Evolutionary conservation across 345 rosid species (phyloP).

Genomic region (Salix exigua): DNA sequence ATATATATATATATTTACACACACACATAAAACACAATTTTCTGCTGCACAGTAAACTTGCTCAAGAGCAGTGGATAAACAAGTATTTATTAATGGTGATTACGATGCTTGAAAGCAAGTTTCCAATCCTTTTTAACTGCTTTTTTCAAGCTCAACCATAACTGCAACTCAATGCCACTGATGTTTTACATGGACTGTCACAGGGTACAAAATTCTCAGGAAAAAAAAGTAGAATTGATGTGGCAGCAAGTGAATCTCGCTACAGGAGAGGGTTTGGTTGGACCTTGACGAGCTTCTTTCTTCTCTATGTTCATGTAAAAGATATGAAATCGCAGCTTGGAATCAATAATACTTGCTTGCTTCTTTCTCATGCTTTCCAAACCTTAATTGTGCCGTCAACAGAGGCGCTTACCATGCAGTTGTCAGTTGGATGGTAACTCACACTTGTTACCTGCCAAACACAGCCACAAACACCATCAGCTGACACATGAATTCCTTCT

Average conservation of each 20-base stretch:
- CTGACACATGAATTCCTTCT: neutral
- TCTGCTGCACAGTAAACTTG: neutral
- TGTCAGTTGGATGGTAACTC: conserved; percentile 85
- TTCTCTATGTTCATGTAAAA: neutral
- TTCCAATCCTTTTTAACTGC: too few species aligned
- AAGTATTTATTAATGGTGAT: neutral
- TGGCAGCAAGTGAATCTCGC: neutral
- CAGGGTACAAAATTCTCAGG: neutral
- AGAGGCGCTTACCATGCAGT: conserved; percentile 76
- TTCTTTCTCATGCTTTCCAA: conserved; percentile 45
- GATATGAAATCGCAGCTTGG: neutral
- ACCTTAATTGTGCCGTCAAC: conserved; percentile 84
- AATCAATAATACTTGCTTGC: neutral
- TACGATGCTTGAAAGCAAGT: neutral
- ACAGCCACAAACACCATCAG: neutral
- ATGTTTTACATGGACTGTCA: neutral
- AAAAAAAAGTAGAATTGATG: neutral
- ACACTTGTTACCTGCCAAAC: conserved; percentile 77
- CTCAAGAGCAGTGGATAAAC: neutral
- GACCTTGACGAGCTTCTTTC: neutral
- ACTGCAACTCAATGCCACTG: neutral
- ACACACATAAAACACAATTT: too few species aligned
- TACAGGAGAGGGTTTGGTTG: neutral
- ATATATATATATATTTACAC: too few species aligned
- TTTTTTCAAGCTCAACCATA: too few species aligned